Evolutionary conservation across 108 stramenopile species (phyloP).

Genomic region (Cylindrotheca fusiformis): DNA sequence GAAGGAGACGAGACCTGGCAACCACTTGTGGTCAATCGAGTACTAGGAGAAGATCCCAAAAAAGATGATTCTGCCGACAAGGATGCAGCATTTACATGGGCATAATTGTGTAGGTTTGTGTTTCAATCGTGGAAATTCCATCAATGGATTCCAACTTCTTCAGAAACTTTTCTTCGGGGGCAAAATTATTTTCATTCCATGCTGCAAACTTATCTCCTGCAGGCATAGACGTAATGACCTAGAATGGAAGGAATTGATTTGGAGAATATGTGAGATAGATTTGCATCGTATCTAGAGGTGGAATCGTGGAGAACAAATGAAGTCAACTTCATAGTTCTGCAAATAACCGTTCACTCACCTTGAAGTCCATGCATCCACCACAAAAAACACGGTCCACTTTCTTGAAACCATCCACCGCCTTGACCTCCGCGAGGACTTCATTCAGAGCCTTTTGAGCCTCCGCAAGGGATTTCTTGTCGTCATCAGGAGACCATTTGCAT

Average conservation of each 20-base stretch:
- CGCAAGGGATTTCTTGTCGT: constrained; percentile 63
- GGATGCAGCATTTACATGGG: constrained; percentile 31
- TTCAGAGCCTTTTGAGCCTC: constrained; percentile 64
- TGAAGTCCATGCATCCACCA: constrained; percentile 75
- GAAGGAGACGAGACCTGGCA: constrained; percentile 12
- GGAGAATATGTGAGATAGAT: not conserved
- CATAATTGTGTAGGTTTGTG: constrained; percentile 80
- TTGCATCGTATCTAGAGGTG: not conserved
- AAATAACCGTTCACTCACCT: constrained; percentile 13
- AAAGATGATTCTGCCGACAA: not conserved
- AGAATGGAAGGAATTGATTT: not conserved
- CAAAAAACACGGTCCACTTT: constrained; percentile 72
- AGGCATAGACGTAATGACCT: constrained; percentile 23
- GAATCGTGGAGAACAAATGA: not conserved
- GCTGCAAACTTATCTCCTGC: constrained; percentile 45
- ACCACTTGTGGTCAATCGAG: constrained; percentile 26
- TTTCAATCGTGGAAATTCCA: constrained; percentile 84
- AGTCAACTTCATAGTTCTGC: not conserved
- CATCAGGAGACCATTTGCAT: constrained; percentile 58
- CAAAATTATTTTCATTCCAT: constrained; percentile 49
- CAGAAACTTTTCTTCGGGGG: constrained; percentile 66
- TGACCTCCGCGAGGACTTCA: constrained; percentile 50
- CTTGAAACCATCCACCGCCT: constrained; percentile 52
- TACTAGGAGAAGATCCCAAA: constrained; percentile 6
- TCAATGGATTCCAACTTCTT: constrained; percentile 75